Evolutionary conservation across 306 rosid species (phyloP).

Genomic region (Notholithocarpus densiflorus): DNA sequence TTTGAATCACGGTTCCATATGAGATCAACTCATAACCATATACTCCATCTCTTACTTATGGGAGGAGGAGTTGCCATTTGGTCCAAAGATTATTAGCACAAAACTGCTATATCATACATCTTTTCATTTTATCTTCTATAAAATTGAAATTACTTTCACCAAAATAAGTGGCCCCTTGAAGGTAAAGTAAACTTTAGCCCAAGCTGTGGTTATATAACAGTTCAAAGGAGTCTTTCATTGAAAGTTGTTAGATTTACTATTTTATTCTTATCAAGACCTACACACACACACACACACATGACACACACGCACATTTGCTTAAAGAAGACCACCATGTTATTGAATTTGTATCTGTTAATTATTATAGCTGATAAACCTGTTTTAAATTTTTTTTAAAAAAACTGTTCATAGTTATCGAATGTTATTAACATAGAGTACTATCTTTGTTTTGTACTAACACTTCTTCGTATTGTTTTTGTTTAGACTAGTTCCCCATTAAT

Average conservation of each 20-base stretch:
- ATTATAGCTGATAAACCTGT: no score
- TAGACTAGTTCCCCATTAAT: background rate
- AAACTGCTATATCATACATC: no score
- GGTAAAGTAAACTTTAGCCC: background rate
- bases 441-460: background rate
- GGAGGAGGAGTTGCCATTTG: background rate
- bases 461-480: background rate
- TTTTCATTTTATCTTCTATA: background rate
- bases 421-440: background rate
- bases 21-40: background rate
- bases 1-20: background rate
- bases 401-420: background rate
- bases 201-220: background rate
- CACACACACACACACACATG: no score
- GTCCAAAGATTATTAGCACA: background rate
- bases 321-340: background rate
- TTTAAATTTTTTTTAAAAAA: no score
- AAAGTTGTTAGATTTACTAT: background rate
- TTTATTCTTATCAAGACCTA: background rate
- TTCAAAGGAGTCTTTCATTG: background rate
- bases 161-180: background rate
- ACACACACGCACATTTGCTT: no score
- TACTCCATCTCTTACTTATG: background rate
- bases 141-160: background rate
- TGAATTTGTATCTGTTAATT: background rate